phyloP scores from a whole-genome alignment of 2,329 filamentous ascomycete genomes.

The Fusarium xyrophilum region DNA sequence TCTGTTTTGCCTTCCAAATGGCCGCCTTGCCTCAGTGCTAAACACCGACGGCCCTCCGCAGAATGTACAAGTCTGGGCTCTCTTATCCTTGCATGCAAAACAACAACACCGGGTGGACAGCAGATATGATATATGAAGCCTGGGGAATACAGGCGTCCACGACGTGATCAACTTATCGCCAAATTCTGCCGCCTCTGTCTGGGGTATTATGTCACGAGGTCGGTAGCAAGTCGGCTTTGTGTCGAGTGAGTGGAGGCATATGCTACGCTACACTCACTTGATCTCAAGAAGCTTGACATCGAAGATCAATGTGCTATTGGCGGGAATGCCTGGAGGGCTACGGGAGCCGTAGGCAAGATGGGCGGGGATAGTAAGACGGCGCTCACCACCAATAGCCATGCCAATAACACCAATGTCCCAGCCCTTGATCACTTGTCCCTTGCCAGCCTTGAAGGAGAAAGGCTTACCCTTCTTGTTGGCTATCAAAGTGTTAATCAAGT shows the following conservation, averaged over 20 bases:
- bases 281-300: conserved; percentile 87
- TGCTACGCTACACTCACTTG: conserved; percentile 63
- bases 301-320: conserved; percentile 90
- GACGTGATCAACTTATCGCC: conserved; percentile 17
- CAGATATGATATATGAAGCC: conserved; percentile 27
- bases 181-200: conserved; percentile 17
- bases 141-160: conserved; percentile 15
- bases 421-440: conserved; percentile 96
- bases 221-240: conserved; percentile 16
- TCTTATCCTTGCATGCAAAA: conserved; percentile 47
- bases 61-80: conserved; percentile 57
- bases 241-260: conserved; percentile 9
- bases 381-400: conserved; percentile 93
- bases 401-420: conserved; percentile 95
- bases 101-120: conserved; percentile 36
- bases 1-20: conserved; percentile 43
- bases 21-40: conserved; percentile 21
- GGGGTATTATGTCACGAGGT: conserved; percentile 39
- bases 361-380: conserved; percentile 87
- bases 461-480: conserved; percentile 99
- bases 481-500: conserved; percentile 48
- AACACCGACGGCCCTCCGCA: conserved; percentile 27
- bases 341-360: conserved; percentile 89
- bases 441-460: conserved; percentile 93
- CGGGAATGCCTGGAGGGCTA: conserved; percentile 81